Percentiles rank a stretch among this genome's conserved stretches.
phyloP scores from a whole-genome alignment of 352 stramenopile species.

The Phytophthora kernoviae region DNA sequence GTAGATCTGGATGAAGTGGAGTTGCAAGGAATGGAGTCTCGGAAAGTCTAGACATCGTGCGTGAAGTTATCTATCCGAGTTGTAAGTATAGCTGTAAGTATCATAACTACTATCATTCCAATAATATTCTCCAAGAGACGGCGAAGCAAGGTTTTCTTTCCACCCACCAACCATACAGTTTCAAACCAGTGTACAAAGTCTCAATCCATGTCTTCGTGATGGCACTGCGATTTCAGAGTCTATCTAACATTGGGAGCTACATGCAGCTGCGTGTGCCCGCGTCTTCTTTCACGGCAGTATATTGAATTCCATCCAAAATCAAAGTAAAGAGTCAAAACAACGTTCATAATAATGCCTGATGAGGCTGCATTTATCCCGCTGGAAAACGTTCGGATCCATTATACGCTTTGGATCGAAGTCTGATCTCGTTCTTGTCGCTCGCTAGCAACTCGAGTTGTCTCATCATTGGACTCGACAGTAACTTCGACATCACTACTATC shows the following conservation, averaged over 20 bases:
- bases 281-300: no score
- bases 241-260: no score
- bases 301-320: no score
- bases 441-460: neutral
- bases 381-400: neutral
- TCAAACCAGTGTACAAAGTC: no score
- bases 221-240: no score
- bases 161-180: no score
- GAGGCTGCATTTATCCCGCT: neutral
- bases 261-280: no score
- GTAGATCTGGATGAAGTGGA: neutral
- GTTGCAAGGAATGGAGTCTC: neutral
- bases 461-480: slow-evolving; percentile 1
- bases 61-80: slow-evolving; percentile 3
- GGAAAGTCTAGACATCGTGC: no score
- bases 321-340: slow-evolving; percentile 26
- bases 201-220: no score
- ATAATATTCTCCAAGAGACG: no score
- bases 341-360: slow-evolving; percentile 12
- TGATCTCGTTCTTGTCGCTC: slow-evolving; percentile 4
- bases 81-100: slow-evolving; percentile 10
- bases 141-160: no score
- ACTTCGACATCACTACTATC: slow-evolving; percentile 13
- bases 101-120: slow-evolving; percentile 1
- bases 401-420: slow-evolving; percentile 33